A percentile compares a stretch with the other conserved stretches of the same genome.
Conservation (phyloP, 345 rosid species). For the Aquilaria yunnanensis region DNA sequence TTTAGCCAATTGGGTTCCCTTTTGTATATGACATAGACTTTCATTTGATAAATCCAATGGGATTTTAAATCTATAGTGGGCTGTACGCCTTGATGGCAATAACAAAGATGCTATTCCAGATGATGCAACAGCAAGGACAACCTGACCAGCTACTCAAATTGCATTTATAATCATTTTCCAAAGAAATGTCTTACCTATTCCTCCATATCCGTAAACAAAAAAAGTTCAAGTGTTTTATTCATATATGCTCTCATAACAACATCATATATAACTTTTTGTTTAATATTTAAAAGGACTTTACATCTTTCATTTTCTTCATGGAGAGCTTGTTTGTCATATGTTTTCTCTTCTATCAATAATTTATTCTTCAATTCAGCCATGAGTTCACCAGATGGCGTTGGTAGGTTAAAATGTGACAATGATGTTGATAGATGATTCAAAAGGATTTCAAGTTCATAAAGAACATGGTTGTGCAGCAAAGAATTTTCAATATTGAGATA, state of each 20-base stretch:
- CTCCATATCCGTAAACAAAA: neutral
- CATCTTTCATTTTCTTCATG: too few relatives aligned
- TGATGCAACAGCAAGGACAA: neutral
- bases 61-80: conserved; percentile 10
- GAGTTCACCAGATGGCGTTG: neutral
- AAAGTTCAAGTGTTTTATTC: neutral
- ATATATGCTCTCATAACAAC: neutral
- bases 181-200: neutral
- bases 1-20: neutral
- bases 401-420: neutral
- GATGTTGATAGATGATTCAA: neutral
- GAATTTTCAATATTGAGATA: too few relatives aligned
- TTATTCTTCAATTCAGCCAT: too few relatives aligned
- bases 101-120: conserved; percentile 1
- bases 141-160: neutral
- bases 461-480: too few relatives aligned
- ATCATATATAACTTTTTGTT: neutral
- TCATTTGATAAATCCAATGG: neutral
- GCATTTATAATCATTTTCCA: neutral
- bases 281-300: too few relatives aligned
- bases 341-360: too few relatives aligned
- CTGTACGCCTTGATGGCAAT: neutral
- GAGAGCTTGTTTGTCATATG: too few relatives aligned
- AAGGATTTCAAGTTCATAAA: too few relatives aligned
- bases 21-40: conserved; percentile 4